Evolutionary conservation across 768 basidiomycete species (phyloP), one percentile per base, ranked within the genome.

Genomic region (Mycena olivaceomarginata): DNA sequence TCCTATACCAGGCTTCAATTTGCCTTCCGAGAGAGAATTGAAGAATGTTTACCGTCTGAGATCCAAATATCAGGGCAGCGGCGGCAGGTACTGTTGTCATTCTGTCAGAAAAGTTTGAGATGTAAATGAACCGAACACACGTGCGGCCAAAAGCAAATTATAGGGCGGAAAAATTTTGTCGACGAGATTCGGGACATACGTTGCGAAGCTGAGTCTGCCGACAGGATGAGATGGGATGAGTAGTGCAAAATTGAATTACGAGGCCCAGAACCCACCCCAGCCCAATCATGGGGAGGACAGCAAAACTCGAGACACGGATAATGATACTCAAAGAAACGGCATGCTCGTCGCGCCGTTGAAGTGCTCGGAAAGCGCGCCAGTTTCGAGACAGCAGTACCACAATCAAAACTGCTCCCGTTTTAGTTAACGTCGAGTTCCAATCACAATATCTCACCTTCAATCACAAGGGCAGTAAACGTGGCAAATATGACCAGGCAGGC

Each of bases 261-360:
- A 13, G 45, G 43, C 3, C 13, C 12, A 15, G 6, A 51, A 10
- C 74, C 43, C n/a, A 65, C 74, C 2, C 57, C 1, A 76, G 40
- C n/a, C 75, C 75, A 12, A 71, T 46, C n/a, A 67, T n/a, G 13
- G 75, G 75, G 1, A 76, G 16, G 57, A 72, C n/a, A 8, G 13
- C 75, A 18, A 76, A 76, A 51, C 62, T 62, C 4, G 75, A 70
- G 12, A 76, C 31, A 16, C 75, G 75, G 64, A 76, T 67, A 7
- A 76, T 76, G 65, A 76, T 66, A 22, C 75, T 76, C 13, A 76
- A 20, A 18, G 75, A 76, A 31, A 76, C 65, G 2, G 65, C 43
- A 39, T 76, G 65, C n/a, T 76, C 75, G 45, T 70, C n/a, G n/a
- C 65, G 70, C 51, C 57, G 16, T 53, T 76, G 75, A 8, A 76